Base-by-base conservation (phyloP, 495 filamentous ascomycete genomes). In the Mycothermus thermophilus region DNA sequence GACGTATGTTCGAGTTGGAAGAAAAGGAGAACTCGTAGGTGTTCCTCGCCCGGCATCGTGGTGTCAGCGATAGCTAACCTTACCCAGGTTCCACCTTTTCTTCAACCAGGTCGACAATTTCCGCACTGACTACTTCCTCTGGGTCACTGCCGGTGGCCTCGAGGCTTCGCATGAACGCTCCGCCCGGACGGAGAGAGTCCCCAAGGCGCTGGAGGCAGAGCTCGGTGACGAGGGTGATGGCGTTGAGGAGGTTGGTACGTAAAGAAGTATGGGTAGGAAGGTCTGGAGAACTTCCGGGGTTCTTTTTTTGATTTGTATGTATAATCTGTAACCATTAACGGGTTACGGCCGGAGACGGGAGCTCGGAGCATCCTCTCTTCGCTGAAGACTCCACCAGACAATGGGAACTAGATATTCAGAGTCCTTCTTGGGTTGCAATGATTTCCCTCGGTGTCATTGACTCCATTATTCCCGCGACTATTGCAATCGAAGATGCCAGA, bases 1-100 rank as follows among this genome's bases (percentile, higher is more conserved):
- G 79, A 45, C 67, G 82, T 9, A 93, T 96, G 40, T 96, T 87
- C 60, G 71, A 79, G 22, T 76, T 90, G 44, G 90, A 96, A 57
- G 79, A 87, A 54, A 68, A 79, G 48, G 69, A 75, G 37, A 73
- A 82, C 43, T 62, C 69, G 79, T 87, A 64, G 61, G 78, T 71
- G 21, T 7, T 27, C 12, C 13, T 15, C 4, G 8, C 8, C 10
- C 2, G 3, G 15, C 10, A 16, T 24, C 30, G 30, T 8, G n/a
- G 9, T 20, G 4, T 1, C 2, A 4, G 15, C 13, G 2, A 35
- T 36, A 43, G 36, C 41, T 38, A 42, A 44, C 29, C 8, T n/a
- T 10, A n/a, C 18, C 11, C 41, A 82, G 80, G 17, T 93, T 86
- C 54, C 71, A 79, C 48, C 59, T 64, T 10, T 86, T 93, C 64